phyloP scores from a whole-genome alignment of 441 rosid species.

The Lepidium campestre region DNA sequence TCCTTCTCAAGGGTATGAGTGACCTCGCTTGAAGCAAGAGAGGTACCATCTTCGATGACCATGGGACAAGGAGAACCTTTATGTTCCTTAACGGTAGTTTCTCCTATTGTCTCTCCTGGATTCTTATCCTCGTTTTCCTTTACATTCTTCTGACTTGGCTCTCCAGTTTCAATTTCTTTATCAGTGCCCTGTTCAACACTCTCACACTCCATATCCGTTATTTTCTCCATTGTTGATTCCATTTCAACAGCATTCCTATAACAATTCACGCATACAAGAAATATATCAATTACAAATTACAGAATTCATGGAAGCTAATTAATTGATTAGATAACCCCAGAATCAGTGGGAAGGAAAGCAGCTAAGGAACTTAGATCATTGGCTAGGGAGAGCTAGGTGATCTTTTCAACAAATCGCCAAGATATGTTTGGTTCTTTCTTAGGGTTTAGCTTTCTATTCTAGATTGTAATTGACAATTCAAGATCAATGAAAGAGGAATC shows the following conservation, averaged over 20 bases:
- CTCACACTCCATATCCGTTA: constrained; percentile 16
- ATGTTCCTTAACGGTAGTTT: constrained; percentile 5
- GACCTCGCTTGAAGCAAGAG: constrained; percentile 13
- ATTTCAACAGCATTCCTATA: constrained; percentile 30
- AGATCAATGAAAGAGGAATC: background rate
- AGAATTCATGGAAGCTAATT: background rate
- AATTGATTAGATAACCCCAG: background rate
- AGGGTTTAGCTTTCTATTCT: background rate
- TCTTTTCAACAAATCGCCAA: background rate
- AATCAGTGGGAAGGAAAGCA: background rate
- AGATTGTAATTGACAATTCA: background rate
- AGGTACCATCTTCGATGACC: constrained; percentile 22
- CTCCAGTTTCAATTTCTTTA: constrained; percentile 31
- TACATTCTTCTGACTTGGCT: constrained; percentile 8
- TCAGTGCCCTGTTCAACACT: background rate
- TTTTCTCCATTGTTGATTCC: constrained; percentile 29
- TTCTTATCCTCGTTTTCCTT: constrained; percentile 11
- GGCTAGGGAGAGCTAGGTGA: background rate
- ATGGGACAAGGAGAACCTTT: constrained; percentile 22
- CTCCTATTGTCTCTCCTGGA: constrained; percentile 13
- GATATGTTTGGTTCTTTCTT: background rate
- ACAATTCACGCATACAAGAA: constrained; percentile 1
- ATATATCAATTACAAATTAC: background rate
- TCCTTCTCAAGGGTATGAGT: constrained; percentile 3
- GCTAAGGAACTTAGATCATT: background rate